Base-by-base conservation (phyloP, 2,329 filamentous ascomycete genomes). In the Stagonosporopsis tanaceti region DNA sequence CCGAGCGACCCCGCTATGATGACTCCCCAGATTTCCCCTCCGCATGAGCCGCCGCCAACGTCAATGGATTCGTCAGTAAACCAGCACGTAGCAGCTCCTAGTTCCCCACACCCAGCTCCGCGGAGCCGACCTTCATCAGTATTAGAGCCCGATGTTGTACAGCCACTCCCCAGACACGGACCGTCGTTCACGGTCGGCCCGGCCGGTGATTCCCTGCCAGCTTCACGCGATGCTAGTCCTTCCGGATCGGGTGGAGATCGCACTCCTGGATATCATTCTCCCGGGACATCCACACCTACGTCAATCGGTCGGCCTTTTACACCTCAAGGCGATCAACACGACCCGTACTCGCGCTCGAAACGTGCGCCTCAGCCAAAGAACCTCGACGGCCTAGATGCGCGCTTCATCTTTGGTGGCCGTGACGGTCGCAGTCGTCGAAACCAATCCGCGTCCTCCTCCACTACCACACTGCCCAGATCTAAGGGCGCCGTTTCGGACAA, bases 311-410 rank as follows among this genome's bases (percentile, higher is more conserved):
- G 91, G 59, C 89, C 92, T 0, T 89, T 91, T 62, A 93, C 91
- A 2, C 92, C 92, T 4, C 84, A 87, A 17, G 92, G 90, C 25
- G 92, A 96, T 57, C 83, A 81, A 47, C 90, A 96, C 71, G 92
- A 97, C 67, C 92, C 93, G 1, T 96, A 96, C 70, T 88, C 92
- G n/a, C 90, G 92, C 60, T 88, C 86, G 66, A 93, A 89, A 67
- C 88, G 93, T 48, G 86, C 87, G 2, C 88, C 89, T 1, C 91
- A 89, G 64, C 80, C 83, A 25, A 86, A 85, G 62, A 87, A 88
- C 62, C 79, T 88, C 4, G 84, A 85, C 44, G 82, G 87, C 30
- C 84, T 96, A 41, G 93, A 97, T 68, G 85, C 89, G 6, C 85
- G 93, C 63, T 97, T 96, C 65, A 88, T 96, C 53, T 97, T 97